Base-by-base conservation (phyloP, 805 yeast genomes). In the Saccharomycopsis guyanensis region DNA sequence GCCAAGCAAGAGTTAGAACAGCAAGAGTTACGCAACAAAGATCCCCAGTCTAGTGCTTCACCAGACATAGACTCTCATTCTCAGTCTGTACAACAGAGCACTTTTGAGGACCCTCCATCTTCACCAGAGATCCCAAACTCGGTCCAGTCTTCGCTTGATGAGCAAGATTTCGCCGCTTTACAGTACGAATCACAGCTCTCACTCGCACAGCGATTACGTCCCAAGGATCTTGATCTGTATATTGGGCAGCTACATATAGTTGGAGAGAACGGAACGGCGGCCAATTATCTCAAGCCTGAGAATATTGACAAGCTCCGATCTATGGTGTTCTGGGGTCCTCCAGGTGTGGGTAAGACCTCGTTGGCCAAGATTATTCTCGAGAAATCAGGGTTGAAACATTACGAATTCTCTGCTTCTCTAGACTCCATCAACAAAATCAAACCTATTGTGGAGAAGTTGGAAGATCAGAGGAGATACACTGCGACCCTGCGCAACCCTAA, bases 301-400 rank as follows among this genome's bases (percentile, higher is more conserved):
- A 20, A 42, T 27, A 35, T 51, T 16, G 63, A 82, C n/a, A 67
- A 70, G 40, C 67, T 85, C 5, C 97, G 97, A 1, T 87, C 96
- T 0, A 72, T 93, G 78, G 78, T 93, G 1, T 65, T 93, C 3
- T 84, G 93, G 85, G 99, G 99, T 0, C 95, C 95, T 0, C 95
- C 97, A 1, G 98, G 98, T 0, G 89, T 87, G 2, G 91, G 70
- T 0, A 93, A 93, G 59, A 93, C 98, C 0, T 82, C 96, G 0
- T 59, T 93, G 23, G 93, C 95, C 0, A 62, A 83, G n/a, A 59
- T 73, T 16, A 53, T 71, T 5, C 56, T 70, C 3, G 55, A 57
- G 25, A 54, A 57, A 0, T 61, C 66, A 5, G 52, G 51, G 7
- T 35, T 44, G 4, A 58, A 80, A 38, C 80, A 87, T 58, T 71